Evolutionary conservation across 352 stramenopile species (phyloP).

Genomic region (Phytophthora chlamydospora): DNA sequence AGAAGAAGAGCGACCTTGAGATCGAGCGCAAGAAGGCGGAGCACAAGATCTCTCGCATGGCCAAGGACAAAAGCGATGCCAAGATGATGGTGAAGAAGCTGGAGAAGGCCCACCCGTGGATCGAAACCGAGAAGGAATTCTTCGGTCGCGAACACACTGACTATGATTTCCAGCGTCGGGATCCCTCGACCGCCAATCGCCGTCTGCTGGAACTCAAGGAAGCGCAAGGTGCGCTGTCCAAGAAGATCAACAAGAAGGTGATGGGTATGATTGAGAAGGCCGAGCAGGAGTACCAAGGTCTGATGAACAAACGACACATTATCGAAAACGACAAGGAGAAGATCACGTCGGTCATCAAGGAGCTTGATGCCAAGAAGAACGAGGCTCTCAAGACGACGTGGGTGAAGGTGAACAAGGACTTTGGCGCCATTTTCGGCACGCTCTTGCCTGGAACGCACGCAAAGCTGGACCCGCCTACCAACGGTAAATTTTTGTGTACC

Average conservation of each 20-base stretch:
- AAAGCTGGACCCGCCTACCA: slow-evolving; percentile 97
- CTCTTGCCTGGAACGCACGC: slow-evolving; percentile 96
- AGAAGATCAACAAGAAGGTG: slow-evolving; percentile 99
- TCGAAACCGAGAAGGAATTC: slow-evolving; percentile 96
- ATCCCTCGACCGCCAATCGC: slow-evolving; percentile 86
- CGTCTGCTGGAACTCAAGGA: slow-evolving; percentile 92
- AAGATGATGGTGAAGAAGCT: slow-evolving; percentile 92
- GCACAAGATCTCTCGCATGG: slow-evolving; percentile 91
- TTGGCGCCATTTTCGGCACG: slow-evolving; percentile 99
- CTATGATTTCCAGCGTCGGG: slow-evolving; percentile 96
- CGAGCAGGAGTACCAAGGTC: slow-evolving; percentile 98
- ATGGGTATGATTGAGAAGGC: slow-evolving; percentile 99
- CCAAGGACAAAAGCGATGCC: slow-evolving; percentile 93
- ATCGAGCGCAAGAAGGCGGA: slow-evolving; percentile 96
- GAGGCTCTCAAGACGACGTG: slow-evolving; percentile 96
- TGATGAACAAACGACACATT: slow-evolving; percentile 98
- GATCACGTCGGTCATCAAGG: slow-evolving; percentile 98
- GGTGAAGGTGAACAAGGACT: slow-evolving; percentile 99
- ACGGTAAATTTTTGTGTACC: slow-evolving; percentile 45
- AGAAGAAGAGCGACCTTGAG: slow-evolving; percentile 89
- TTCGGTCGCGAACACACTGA: slow-evolving; percentile 97
- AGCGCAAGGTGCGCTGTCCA: slow-evolving; percentile 93
- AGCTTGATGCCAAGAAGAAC: slow-evolving; percentile 99
- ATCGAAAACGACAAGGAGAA: slow-evolving; percentile 99
- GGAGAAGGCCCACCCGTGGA: slow-evolving; percentile 96